Evolutionary conservation across 352 stramenopile genomes (phyloP).

Genomic region (Globisporangium abappressorium): DNA sequence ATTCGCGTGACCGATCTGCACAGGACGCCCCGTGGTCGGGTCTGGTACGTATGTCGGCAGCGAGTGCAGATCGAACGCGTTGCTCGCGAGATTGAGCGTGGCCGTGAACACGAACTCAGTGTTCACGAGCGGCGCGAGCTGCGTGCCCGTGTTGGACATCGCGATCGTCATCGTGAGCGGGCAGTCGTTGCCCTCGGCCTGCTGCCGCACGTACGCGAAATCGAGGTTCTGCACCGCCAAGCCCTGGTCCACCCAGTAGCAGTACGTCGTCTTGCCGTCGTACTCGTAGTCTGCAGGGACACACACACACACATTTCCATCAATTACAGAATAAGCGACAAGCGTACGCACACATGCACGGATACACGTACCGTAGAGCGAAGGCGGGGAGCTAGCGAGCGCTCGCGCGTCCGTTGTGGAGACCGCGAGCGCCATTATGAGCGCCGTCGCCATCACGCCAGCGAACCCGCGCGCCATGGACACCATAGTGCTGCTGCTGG

Average conservation of each 20-base stretch:
- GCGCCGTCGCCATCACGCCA: background rate
- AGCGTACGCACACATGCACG: background rate
- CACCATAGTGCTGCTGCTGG: background rate
- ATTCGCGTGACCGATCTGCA: slow-evolving; percentile 75
- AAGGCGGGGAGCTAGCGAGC: slow-evolving; percentile 32
- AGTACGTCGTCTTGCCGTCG: slow-evolving; percentile 74
- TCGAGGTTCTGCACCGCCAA: slow-evolving; percentile 70
- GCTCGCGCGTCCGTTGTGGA: slow-evolving; percentile 13
- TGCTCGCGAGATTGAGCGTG: slow-evolving; percentile 69
- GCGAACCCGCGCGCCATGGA: background rate
- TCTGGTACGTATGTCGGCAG: slow-evolving; percentile 57
- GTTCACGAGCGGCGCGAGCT: slow-evolving; percentile 27
- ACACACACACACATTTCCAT: background rate
- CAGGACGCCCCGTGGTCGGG: slow-evolving; percentile 46
- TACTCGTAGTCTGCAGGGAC: slow-evolving; percentile 63
- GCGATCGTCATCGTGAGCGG: slow-evolving; percentile 56
- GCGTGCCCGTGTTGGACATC: slow-evolving; percentile 32
- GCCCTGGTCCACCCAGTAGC: slow-evolving; percentile 76
- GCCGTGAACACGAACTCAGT: slow-evolving; percentile 73
- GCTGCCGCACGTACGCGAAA: slow-evolving; percentile 57
- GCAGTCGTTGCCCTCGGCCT: slow-evolving; percentile 43
- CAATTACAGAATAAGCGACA: background rate
- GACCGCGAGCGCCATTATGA: slow-evolving; percentile 14
- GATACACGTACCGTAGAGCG: slow-evolving; percentile 44
- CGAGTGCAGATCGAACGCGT: slow-evolving; percentile 60